Percentiles rank a stretch among this genome's conserved stretches.
Evolutionary conservation across 805 yeast species (phyloP).

Genomic region (Candida krabiensis): DNA sequence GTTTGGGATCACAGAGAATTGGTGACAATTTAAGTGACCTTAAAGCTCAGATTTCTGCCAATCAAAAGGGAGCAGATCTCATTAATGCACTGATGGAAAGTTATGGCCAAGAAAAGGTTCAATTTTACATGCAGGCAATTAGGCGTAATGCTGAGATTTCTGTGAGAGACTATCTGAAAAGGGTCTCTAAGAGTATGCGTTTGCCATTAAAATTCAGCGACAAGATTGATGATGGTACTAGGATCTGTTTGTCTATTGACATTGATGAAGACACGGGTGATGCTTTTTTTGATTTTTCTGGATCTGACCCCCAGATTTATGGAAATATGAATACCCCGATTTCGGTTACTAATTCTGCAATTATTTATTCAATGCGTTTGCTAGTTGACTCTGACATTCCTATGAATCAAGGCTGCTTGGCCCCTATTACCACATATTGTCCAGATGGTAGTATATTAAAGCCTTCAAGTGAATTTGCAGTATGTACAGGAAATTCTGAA

Average conservation of each 20-base stretch:
- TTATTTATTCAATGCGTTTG: constrained; percentile 51
- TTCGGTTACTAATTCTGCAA: constrained; percentile 53
- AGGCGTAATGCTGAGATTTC: constrained; percentile 44
- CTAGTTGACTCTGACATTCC: constrained; percentile 54
- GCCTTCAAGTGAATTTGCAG: constrained; percentile 49
- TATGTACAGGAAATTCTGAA: constrained; percentile 55
- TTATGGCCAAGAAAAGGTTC: constrained; percentile 38
- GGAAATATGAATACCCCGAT: constrained; percentile 56
- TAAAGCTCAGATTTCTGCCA: constrained; percentile 48
- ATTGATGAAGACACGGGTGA: constrained; percentile 41
- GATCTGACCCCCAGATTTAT: constrained; percentile 50
- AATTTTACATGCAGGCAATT: constrained; percentile 45
- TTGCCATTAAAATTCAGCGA: constrained; percentile 42
- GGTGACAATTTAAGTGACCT: constrained; percentile 50
- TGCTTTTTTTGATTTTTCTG: constrained; percentile 50
- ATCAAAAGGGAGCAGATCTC: constrained; percentile 46
- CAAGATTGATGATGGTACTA: constrained; percentile 54
- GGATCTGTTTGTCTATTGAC: constrained; percentile 43
- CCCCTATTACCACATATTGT: constrained; percentile 39
- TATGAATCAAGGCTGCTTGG: constrained; percentile 53
- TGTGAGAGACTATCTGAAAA: constrained; percentile 38
- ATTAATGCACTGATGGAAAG: constrained; percentile 41
- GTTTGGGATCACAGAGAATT: constrained; percentile 53
- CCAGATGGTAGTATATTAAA: constrained; percentile 35
- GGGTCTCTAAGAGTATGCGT: constrained; percentile 37